These are phyloP conservation scores for Apophysomyces variabilis DNA, from an alignment of 371 early-diverging fungal species.

Conservation along the genomic window DNA sequence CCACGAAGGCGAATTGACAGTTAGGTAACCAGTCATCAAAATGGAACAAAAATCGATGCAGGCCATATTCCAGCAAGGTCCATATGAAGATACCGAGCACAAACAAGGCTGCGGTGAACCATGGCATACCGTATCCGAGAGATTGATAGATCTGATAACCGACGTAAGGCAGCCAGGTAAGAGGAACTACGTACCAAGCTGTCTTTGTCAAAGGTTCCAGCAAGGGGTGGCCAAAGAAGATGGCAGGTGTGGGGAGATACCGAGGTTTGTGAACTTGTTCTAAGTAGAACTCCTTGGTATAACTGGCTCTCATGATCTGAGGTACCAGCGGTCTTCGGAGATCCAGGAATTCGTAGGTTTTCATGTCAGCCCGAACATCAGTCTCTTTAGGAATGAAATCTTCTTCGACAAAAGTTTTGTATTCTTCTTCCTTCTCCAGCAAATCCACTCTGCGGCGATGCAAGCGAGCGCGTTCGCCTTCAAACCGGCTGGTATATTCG, in stretches of 20 bases:
- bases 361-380: conserved; percentile 45
- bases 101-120: conserved; percentile 38
- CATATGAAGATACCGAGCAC: conserved; percentile 74
- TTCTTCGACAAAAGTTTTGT: conserved; percentile 33
- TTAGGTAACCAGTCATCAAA: conserved; percentile 87
- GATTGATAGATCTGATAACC: conserved; percentile 37
- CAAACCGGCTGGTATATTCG: background rate
- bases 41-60: conserved; percentile 94
- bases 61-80: conserved; percentile 79
- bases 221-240: conserved; percentile 73
- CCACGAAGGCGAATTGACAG: conserved; percentile 65
- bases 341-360: conserved; percentile 80
- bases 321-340: conserved; percentile 76
- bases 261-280: conserved; percentile 93
- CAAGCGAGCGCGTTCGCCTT: conserved; percentile 17
- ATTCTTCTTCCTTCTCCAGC: conserved; percentile 43
- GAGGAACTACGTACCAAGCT: conserved; percentile 89
- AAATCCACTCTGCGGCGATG: conserved; percentile 36
- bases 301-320: conserved; percentile 78
- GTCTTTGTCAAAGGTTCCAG: conserved; percentile 87
- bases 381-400: conserved; percentile 55
- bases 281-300: conserved; percentile 81
- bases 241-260: conserved; percentile 76
- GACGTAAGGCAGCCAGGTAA: conserved; percentile 82
- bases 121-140: conserved; percentile 12